Evolutionary conservation across 2,329 filamentous ascomycete species (phyloP).

Genomic region (Plenodomus biglobosus): DNA sequence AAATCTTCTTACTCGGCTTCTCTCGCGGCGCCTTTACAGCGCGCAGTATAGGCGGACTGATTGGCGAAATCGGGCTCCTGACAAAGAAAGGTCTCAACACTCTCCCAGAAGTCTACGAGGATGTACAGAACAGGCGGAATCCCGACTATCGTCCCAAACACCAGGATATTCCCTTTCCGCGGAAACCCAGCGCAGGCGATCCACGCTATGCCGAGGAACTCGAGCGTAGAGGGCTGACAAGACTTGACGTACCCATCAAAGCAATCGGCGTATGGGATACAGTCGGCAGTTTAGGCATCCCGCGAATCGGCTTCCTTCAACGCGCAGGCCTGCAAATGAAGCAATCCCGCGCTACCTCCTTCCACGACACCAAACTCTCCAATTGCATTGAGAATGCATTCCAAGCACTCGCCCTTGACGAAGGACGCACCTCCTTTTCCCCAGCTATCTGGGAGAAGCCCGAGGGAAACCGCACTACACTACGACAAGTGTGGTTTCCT

Average conservation of each 20-base stretch:
- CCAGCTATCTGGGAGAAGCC: conserved; percentile 58
- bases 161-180: conserved; percentile 50
- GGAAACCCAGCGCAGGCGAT: conserved; percentile 49
- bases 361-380: conserved; percentile 52
- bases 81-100: conserved; percentile 51
- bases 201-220: conserved; percentile 50
- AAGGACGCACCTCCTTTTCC: conserved; percentile 53
- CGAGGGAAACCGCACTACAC: conserved; percentile 46
- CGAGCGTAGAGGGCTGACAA: conserved; percentile 36
- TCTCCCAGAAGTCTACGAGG: conserved; percentile 51
- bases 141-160: conserved; percentile 49
- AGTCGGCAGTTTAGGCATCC: conserved; percentile 50
- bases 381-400: conserved; percentile 56
- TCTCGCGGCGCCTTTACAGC: conserved; percentile 53
- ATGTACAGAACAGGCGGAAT: conserved; percentile 50
- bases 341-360: conserved; percentile 45
- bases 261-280: conserved; percentile 55
- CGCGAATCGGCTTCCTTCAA: conserved; percentile 48
- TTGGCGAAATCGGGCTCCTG: conserved; percentile 51
- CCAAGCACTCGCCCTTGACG: conserved; percentile 58
- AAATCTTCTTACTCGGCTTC: conserved; percentile 53
- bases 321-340: conserved; percentile 39
- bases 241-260: conserved; percentile 45
- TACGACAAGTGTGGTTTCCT: conserved; percentile 60
- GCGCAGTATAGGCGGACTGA: conserved; percentile 47